phyloP scores from a whole-genome alignment of 148 eudicot genomes.

The Vaccinium corymbosum region DNA sequence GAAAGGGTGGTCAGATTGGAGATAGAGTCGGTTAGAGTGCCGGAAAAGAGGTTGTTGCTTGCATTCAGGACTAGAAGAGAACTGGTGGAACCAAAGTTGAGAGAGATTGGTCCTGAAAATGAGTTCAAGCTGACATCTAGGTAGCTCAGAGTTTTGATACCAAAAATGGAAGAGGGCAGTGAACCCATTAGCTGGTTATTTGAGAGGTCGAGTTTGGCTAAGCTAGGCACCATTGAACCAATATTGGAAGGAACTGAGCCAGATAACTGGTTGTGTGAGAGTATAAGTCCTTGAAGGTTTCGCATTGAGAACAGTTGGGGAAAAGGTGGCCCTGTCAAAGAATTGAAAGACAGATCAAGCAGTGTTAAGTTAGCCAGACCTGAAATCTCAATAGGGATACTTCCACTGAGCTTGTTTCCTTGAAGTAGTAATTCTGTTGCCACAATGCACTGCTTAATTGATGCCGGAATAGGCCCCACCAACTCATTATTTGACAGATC shows the following conservation, averaged over 20 bases:
- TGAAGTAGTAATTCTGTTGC: constrained; percentile 53
- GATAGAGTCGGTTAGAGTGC: constrained; percentile 54
- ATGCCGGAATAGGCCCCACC: constrained; percentile 65
- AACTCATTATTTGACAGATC: constrained; percentile 77
- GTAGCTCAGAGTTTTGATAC: constrained; percentile 48
- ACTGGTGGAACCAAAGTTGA: constrained; percentile 31
- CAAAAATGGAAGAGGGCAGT: constrained; percentile 57
- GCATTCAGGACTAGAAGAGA: constrained; percentile 67
- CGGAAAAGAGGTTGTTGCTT: constrained; percentile 66
- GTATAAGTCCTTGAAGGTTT: constrained; percentile 79
- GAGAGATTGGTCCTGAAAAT: constrained; percentile 55
- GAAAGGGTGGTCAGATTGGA: constrained; percentile 66
- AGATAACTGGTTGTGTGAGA: constrained; percentile 68
- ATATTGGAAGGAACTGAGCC: constrained; percentile 61
- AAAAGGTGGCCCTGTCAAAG: constrained; percentile 47
- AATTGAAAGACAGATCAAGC: constrained; percentile 71
- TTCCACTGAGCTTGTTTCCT: constrained; percentile 65
- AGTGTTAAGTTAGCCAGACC: constrained; percentile 51
- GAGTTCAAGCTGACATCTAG: constrained; percentile 69
- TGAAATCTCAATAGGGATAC: constrained; percentile 57
- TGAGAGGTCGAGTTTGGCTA: constrained; percentile 72
- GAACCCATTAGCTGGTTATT: constrained; percentile 55
- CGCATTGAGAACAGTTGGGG: constrained; percentile 41
- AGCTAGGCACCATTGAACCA: constrained; percentile 45
- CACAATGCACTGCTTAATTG: constrained; percentile 57